phyloP scores from a whole-genome alignment of 305 asterid genomes.

The Fraxinus paxiana region DNA sequence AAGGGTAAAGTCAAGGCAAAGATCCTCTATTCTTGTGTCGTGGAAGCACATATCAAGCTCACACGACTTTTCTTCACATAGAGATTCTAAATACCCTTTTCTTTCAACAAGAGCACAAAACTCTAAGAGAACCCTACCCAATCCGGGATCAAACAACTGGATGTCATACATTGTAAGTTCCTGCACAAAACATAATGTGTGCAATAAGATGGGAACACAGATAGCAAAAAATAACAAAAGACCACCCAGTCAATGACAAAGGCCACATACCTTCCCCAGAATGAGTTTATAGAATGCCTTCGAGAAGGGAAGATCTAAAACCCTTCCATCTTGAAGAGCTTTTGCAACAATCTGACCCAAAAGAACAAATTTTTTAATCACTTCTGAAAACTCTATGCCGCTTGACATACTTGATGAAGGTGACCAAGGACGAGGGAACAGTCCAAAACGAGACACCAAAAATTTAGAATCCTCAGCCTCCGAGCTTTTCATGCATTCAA shows the following conservation, averaged over 20 bases:
- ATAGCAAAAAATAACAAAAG: slow-evolving; percentile 21
- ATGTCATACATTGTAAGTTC: slow-evolving; percentile 74
- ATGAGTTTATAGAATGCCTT: slow-evolving; percentile 76
- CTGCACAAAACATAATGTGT: slow-evolving; percentile 34
- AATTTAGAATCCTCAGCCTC: slow-evolving; percentile 41
- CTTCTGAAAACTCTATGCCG: slow-evolving; percentile 47
- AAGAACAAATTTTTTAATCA: slow-evolving; percentile 61
- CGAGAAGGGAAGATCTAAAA: slow-evolving; percentile 90
- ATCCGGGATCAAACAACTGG: slow-evolving; percentile 77
- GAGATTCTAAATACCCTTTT: slow-evolving; percentile 47
- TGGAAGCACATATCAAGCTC: slow-evolving; percentile 45
- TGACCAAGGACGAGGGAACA: slow-evolving; percentile 93
- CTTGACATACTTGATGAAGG: slow-evolving; percentile 33
- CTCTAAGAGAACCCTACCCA: slow-evolving; percentile 70
- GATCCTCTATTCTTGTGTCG: slow-evolving; percentile 70
- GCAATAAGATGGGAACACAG: slow-evolving; percentile 14
- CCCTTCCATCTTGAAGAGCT: slow-evolving; percentile 88
- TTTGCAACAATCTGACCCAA: slow-evolving; percentile 84
- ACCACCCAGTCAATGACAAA: slow-evolving; percentile 6
- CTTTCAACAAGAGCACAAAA: slow-evolving; percentile 75
- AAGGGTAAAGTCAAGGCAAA: slow-evolving; percentile 82
- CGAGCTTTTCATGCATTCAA: slow-evolving; percentile 16
- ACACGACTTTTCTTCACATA: slow-evolving; percentile 29
- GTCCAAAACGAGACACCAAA: slow-evolving; percentile 59
- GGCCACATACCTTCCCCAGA: slow-evolving; percentile 61